Evolutionary conservation across 495 filamentous ascomycete species (phyloP), one percentile per base, ranked within the genome.

Genomic region (Neurospora terricola): DNA sequence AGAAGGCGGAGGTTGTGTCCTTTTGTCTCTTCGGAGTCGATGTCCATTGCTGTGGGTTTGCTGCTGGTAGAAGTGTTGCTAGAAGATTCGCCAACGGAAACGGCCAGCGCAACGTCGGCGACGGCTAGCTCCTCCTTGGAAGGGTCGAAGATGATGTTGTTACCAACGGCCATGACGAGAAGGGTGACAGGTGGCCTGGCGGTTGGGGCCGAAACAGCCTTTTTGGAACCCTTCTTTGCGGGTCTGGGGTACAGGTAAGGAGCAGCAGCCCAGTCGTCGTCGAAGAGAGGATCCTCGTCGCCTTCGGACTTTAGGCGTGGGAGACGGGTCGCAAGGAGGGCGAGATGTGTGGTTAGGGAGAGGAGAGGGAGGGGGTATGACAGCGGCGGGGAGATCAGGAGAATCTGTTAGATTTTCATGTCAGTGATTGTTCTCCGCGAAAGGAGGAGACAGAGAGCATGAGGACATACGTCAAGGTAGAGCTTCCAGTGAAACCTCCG

Each of bases 211-310:
- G 38, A 34, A 34, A 34, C 34, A 34, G 34, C 73, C 74, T 59
- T 79, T 72, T 38, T 69, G 75, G 54, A 34, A 30, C 54, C 54
- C 14, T 62, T 62, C 54, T 40, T 6, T 27, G 34, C 18, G 37
- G 66, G 6, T 43, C 87, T 84, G 1, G 92, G 89, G 83, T 94
- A 99, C 27, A 99, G 85, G 70, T 90, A 88, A 45, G 88, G 81
- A 3, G 94, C 88, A 40, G 90, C 92, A 42, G 90, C 92, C 96
- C 96, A 99, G 82, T 99, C 96, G 83, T 99, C 96, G 85, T 97
- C 91, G 85, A 99, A 98, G 77, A 97, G 90, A 2, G 96, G 96
- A 77, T 99, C 96, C 83, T 99, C 96, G 79, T 97, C 94, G 71
- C 86, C 86, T 77, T 94, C 90, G 30, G 93, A 96, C 78, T 92